phyloP scores from a whole-genome alignment of 2,329 filamentous ascomycete species.

The Clonostachys sp. region DNA sequence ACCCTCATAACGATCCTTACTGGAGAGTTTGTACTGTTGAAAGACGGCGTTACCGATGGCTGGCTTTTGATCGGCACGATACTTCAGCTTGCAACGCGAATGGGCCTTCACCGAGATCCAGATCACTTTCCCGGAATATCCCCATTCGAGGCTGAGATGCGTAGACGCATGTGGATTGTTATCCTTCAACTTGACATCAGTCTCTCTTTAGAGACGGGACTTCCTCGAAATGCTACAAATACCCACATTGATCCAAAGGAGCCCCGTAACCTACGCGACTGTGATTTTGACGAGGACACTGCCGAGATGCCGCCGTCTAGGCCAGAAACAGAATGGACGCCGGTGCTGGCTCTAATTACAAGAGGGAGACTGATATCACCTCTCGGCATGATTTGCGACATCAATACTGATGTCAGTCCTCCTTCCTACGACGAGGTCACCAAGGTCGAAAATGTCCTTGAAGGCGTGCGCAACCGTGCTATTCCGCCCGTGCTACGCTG shows the following conservation, averaged over 20 bases:
- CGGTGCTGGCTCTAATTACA: too few species aligned
- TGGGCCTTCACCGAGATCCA: constrained; percentile 55
- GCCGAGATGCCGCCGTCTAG: constrained; percentile 3
- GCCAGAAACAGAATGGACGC: constrained; percentile 9
- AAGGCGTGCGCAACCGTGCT: too few species aligned
- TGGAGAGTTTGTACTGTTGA: too few species aligned
- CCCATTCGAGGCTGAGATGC: constrained; percentile 44
- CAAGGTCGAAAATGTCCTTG: too few species aligned
- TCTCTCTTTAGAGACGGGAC: constrained; percentile 58
- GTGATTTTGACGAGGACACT: constrained; percentile 5
- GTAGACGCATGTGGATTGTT: constrained; percentile 42
- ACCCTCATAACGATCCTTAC: too few species aligned
- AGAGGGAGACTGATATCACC: too few species aligned
- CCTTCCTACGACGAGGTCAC: too few species aligned
- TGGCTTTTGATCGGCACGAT: constrained; percentile 44
- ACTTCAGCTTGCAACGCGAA: constrained; percentile 42
- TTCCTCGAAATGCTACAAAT: constrained; percentile 52
- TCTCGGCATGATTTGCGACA: too few species aligned
- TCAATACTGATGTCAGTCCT: too few species aligned
- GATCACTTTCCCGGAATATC: constrained; percentile 43
- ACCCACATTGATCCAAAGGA: constrained; percentile 5
- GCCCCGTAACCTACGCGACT: constrained; percentile 6
- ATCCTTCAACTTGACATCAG: constrained; percentile 53
- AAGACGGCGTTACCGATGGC: too few species aligned
- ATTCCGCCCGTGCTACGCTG: too few species aligned